Conservation (phyloP, 1,284 basidiomycete genomes). For the Sphaerobolus stellatus region DNA sequence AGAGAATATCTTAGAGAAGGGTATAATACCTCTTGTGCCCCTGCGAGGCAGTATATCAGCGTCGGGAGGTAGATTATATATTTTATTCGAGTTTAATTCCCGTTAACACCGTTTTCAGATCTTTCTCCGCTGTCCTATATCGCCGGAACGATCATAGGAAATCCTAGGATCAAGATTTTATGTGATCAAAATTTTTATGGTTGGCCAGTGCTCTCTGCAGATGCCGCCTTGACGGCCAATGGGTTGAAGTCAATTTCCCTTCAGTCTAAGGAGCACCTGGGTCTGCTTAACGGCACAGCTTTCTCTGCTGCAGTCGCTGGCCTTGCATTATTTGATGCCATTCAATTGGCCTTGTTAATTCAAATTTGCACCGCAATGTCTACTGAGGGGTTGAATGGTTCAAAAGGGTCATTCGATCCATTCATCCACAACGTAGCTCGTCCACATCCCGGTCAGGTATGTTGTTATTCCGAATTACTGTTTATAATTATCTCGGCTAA, state of each 20-base stretch:
- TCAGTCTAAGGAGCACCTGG: slow-evolving; percentile 80
- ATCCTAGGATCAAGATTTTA: slow-evolving; percentile 70
- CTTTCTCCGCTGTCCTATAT: slow-evolving; percentile 81
- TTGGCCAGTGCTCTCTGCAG: slow-evolving; percentile 57
- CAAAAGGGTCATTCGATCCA: slow-evolving; percentile 69
- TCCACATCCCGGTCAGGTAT: slow-evolving; percentile 81
- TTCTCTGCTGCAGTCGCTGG: slow-evolving; percentile 67
- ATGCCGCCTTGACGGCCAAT: slow-evolving; percentile 63
- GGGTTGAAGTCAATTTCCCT: slow-evolving; percentile 67
- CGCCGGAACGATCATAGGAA: slow-evolving; percentile 75
- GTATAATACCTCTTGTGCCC: slow-evolving; percentile 82
- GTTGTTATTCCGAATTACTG: slow-evolving; percentile 17
- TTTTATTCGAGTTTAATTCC: background rate
- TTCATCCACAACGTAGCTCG: slow-evolving; percentile 75
- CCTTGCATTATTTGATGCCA: slow-evolving; percentile 69
- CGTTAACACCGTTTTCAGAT: slow-evolving; percentile 41
- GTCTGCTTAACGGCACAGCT: slow-evolving; percentile 81
- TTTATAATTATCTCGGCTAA: background rate
- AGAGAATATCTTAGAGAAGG: slow-evolving; percentile 66
- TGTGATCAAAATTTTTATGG: slow-evolving; percentile 37
- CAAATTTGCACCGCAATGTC: slow-evolving; percentile 83
- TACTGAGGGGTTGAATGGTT: slow-evolving; percentile 75
- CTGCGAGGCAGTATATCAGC: slow-evolving; percentile 81
- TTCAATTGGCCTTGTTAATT: slow-evolving; percentile 69
- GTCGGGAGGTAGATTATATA: slow-evolving; percentile 57